Percentiles rank a stretch among this genome's conserved stretches.
Evolutionary conservation across 768 basidiomycete genomes (phyloP).

Genomic region (Imleria badia): DNA sequence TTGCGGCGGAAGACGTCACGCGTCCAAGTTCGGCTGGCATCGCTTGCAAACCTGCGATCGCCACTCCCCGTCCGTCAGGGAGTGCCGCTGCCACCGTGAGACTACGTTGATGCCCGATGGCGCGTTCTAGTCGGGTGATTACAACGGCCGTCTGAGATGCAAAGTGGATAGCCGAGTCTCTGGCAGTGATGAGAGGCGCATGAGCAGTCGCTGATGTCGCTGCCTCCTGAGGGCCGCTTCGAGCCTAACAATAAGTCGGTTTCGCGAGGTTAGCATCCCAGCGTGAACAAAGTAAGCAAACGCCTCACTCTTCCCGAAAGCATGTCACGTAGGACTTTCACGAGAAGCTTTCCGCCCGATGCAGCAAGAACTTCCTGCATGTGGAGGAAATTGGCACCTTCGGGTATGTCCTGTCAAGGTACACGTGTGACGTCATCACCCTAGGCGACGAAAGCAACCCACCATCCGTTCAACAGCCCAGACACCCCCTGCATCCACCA

Average conservation of each 20-base stretch:
- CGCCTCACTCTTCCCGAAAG: slow-evolving; percentile 49
- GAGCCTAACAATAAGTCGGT: too few species aligned
- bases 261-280: neutral
- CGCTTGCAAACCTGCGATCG: slow-evolving; percentile 20
- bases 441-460: slow-evolving; percentile 21
- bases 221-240: slow-evolving; percentile 45
- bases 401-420: slow-evolving; percentile 48
- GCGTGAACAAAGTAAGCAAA: neutral
- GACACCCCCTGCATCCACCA: slow-evolving; percentile 74
- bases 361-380: slow-evolving; percentile 60
- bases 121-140: slow-evolving; percentile 25
- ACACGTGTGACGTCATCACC: neutral
- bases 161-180: slow-evolving; percentile 19
- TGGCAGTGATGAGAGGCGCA: slow-evolving; percentile 44
- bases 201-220: slow-evolving; percentile 33
- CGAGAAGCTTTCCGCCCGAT: slow-evolving; percentile 68
- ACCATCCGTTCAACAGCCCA: slow-evolving; percentile 60
- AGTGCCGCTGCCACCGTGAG: slow-evolving; percentile 22
- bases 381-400: slow-evolving; percentile 48
- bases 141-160: slow-evolving; percentile 18
- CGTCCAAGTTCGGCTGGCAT: slow-evolving; percentile 2
- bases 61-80: slow-evolving; percentile 27
- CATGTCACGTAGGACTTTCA: slow-evolving; percentile 67
- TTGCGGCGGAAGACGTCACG: neutral
- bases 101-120: slow-evolving; percentile 30